Evolutionary conservation across 1,284 basidiomycete genomes (phyloP), one percentile per base, ranked within the genome.

Genomic region (Pascua sp.): DNA sequence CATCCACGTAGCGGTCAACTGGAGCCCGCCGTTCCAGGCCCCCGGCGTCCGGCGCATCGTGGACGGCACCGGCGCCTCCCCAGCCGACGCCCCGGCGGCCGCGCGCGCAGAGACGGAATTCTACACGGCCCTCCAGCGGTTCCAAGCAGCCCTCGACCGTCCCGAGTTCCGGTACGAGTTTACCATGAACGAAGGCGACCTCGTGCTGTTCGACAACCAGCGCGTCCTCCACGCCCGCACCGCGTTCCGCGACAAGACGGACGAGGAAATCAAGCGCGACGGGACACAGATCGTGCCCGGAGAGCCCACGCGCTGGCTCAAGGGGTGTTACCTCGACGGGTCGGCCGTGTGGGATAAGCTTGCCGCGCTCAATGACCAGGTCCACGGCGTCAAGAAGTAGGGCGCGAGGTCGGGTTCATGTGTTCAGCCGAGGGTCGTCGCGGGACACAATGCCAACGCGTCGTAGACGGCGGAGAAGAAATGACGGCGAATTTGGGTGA

Each of bases 11-110:
- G 84, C 86, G 59, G 83, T 98, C 70, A 96, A 94, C 77, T 98
- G 96, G 77, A 89, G 89, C 5, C 95, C 95, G 0, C 95, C 94
- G 0, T 98, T 98, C 82, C 93, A 97, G 78, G 91, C 88, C 0
- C 67, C 73, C 2, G 38, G 60, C 56, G 50, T 51, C 4, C 56
- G 48, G 16, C 50, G 42, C 11, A 16, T 48, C 12, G 16, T 47
- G 13, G 54, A 58, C 11, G 45, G 60, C 7, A 42, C 36, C 18
- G 55, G 51, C 1, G 11, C 8, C 0, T n/a, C 55, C 11, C 56
- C 57, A 3, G 24, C 24, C 24, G 24, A 32, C 24, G 4, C 36
- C 24, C 54, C 55, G 36, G 65, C 58, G 1, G 44, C 42, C 11
- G 41, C 52, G n/a, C 46, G 24, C 8, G 71, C 81, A 45, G 59